Percentiles rank a stretch among this genome's conserved stretches.
phyloP scores from a whole-genome alignment of 352 stramenopile genomes.

The Phytophthora sp. region DNA sequence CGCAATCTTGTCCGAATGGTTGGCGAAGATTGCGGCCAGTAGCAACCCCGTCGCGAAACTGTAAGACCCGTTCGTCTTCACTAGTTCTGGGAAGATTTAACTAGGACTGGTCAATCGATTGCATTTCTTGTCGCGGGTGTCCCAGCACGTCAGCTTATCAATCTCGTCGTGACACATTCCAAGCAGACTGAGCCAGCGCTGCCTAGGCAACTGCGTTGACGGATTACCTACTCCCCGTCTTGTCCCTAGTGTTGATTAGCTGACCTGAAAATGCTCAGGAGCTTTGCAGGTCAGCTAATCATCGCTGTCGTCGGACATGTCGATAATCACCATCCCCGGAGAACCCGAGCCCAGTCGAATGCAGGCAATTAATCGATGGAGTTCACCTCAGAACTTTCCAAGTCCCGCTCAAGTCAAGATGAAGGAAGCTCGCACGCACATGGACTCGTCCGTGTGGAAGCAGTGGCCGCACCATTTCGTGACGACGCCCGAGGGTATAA shows the following conservation, averaged over 20 bases:
- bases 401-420: slow-evolving; percentile 21
- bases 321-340: slow-evolving; percentile 21
- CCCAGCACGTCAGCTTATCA: slow-evolving; percentile 31
- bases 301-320: slow-evolving; percentile 3
- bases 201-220: too few species aligned
- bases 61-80: slow-evolving; percentile 6
- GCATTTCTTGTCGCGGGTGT: slow-evolving; percentile 20
- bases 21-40: slow-evolving; percentile 22
- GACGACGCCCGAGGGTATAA: slow-evolving; percentile 38
- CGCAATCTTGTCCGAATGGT: slow-evolving; percentile 36
- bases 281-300: slow-evolving; percentile 21
- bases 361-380: slow-evolving; percentile 16
- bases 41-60: slow-evolving; percentile 13
- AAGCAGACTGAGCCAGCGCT: too few species aligned
- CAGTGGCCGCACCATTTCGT: slow-evolving; percentile 45
- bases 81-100: slow-evolving; percentile 16
- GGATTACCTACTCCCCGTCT: too few species aligned
- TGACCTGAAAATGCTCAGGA: slow-evolving; percentile 19
- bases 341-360: not conserved
- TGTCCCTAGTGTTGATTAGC: slow-evolving; percentile 11
- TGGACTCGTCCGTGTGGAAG: slow-evolving; percentile 32
- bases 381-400: slow-evolving; percentile 25
- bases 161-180: slow-evolving; percentile 7
- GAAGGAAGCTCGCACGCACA: slow-evolving; percentile 4
- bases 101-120: slow-evolving; percentile 34